These are phyloP conservation scores for Diplocarpon rosae DNA, from an alignment of 2,329 filamentous ascomycete species.

Conservation along the genomic window DNA sequence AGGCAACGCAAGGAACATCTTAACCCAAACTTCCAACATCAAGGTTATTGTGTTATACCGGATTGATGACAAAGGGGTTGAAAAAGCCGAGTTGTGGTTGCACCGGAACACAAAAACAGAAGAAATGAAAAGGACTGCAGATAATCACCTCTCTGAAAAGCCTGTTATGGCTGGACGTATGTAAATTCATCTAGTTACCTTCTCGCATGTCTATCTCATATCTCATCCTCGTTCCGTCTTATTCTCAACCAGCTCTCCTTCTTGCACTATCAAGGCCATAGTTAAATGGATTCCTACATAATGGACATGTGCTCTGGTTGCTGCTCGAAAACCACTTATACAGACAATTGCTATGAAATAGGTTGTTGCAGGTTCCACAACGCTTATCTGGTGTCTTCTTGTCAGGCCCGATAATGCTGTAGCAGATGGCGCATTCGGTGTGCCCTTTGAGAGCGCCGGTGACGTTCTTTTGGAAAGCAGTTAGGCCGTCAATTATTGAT, in stretches of 20 bases:
- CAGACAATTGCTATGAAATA: slow-evolving; percentile 81
- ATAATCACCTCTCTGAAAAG: too few species aligned
- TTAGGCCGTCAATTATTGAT: slow-evolving; percentile 74
- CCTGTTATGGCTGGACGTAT: too few species aligned
- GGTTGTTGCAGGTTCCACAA: slow-evolving; percentile 85
- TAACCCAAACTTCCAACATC: too few species aligned
- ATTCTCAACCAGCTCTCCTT: neutral
- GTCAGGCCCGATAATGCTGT: slow-evolving; percentile 82
- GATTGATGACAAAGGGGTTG: too few species aligned
- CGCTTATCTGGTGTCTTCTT: slow-evolving; percentile 85
- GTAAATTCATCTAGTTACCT: too few species aligned
- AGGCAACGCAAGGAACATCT: too few species aligned
- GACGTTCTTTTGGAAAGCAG: slow-evolving; percentile 79
- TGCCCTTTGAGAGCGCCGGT: slow-evolving; percentile 83
- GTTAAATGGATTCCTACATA: slow-evolving; percentile 82
- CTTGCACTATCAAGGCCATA: slow-evolving; percentile 28
- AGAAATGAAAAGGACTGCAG: too few species aligned
- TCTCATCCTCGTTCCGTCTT: too few species aligned
- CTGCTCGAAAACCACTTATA: slow-evolving; percentile 97
- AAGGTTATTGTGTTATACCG: too few species aligned
- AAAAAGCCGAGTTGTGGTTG: too few species aligned
- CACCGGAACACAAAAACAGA: too few species aligned
- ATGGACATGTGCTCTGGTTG: slow-evolving; percentile 80
- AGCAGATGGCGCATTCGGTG: slow-evolving; percentile 93
- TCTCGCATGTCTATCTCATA: too few species aligned